These are phyloP conservation scores for Hygrophoropsis aurantiaca DNA, from an alignment of 768 basidiomycete genomes.

Conservation along the genomic window DNA sequence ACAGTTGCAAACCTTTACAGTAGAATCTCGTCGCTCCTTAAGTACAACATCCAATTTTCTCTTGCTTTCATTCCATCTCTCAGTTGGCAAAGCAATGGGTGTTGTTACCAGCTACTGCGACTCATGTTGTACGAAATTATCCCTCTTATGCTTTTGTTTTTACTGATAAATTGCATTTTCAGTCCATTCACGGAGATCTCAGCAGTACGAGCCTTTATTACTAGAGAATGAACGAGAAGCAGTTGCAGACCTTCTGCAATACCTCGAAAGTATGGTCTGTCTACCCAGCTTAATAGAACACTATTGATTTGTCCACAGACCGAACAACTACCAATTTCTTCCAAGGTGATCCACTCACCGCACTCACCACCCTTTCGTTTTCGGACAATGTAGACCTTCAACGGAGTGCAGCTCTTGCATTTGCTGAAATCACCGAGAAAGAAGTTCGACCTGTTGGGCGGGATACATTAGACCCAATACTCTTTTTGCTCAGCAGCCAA, in stretches of 20 bases:
- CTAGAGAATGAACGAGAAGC: constrained; percentile 96
- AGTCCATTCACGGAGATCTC: constrained; percentile 83
- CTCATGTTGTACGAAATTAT: constrained; percentile 64
- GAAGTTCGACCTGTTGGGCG: constrained; percentile 95
- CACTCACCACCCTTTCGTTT: constrained; percentile 95
- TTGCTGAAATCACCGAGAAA: constrained; percentile 99
- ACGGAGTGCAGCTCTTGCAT: constrained; percentile 95
- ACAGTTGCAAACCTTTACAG: too few species aligned
- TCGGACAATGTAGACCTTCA: constrained; percentile 99
- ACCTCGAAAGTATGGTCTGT: constrained; percentile 82
- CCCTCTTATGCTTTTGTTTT: constrained; percentile 5
- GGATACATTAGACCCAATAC: constrained; percentile 96
- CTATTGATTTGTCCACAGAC: constrained; percentile 50
- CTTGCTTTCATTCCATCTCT: too few species aligned
- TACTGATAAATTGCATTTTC: constrained; percentile 21
- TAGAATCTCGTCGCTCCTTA: too few species aligned
- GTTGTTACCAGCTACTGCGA: constrained; percentile 80
- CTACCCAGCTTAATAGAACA: constrained; percentile 3
- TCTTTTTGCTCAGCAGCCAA: constrained; percentile 95
- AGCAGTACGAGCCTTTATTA: constrained; percentile 83
- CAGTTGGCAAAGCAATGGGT: constrained; percentile 63
- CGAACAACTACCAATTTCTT: constrained; percentile 99
- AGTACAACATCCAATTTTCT: too few species aligned
- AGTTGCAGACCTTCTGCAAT: constrained; percentile 95
- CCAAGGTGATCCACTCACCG: constrained; percentile 85